phyloP scores from a whole-genome alignment of 208 protist species.

The Acanthamoeba triangularis region DNA sequence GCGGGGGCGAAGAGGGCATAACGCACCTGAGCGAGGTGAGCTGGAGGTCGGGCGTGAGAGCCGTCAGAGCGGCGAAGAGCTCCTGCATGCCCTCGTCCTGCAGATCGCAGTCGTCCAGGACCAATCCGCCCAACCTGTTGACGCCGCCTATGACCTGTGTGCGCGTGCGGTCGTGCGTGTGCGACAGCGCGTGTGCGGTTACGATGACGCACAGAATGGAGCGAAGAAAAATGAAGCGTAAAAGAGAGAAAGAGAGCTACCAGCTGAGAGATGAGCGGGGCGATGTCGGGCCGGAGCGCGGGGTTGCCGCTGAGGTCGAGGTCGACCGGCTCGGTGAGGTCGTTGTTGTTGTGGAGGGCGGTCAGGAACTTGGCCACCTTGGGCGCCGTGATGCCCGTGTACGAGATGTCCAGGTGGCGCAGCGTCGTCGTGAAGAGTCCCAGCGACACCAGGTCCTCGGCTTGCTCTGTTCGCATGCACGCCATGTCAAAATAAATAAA shows the following conservation, averaged over 20 bases:
- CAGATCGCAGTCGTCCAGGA: conserved; percentile 8
- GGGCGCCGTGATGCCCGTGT: conserved; percentile 21
- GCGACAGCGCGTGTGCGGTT: not conserved
- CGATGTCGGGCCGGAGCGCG: not conserved
- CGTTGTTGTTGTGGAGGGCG: conserved; percentile 2
- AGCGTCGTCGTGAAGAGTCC: not conserved
- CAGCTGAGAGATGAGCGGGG: not conserved
- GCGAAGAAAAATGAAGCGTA: not conserved
- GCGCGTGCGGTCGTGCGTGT: not conserved
- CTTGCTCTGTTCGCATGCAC: not conserved
- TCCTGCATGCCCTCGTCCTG: conserved; percentile 3
- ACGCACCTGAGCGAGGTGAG: not conserved
- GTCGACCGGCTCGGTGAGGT: not conserved
- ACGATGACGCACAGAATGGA: not conserved
- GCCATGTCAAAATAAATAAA: not conserved
- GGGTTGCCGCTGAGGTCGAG: not conserved
- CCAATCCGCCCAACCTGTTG: not conserved
- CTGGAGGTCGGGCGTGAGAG: not conserved
- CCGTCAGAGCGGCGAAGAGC: not conserved
- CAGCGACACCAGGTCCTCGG: not conserved
- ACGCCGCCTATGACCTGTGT: not conserved
- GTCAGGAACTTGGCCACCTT: conserved; percentile 19
- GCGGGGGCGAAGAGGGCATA: too few relatives aligned
- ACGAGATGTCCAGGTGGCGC: conserved; percentile 21
- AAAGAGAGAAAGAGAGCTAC: not conserved